A percentile compares a stretch with the other conserved stretches of the same genome.
Evolutionary conservation across 2,329 filamentous ascomycete species (phyloP).

Genomic region (Emergomyces pasteurianus): DNA sequence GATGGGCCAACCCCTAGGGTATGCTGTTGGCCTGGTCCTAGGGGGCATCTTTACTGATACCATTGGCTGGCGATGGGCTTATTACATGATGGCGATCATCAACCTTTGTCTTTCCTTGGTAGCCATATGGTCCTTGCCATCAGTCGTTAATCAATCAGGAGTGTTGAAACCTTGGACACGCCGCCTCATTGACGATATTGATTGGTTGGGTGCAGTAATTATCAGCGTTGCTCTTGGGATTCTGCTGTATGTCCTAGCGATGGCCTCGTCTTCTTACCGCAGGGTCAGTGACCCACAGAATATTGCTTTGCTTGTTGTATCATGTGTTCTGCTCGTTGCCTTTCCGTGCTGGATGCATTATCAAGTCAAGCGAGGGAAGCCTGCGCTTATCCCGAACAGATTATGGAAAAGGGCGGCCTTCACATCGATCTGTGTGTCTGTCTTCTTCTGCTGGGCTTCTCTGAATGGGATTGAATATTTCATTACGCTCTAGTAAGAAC

Average conservation of each 20-base stretch:
- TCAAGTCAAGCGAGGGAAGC: conserved; percentile 15
- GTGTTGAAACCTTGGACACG: conserved; percentile 14
- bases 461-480: conserved; percentile 9
- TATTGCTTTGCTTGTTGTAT: conserved; percentile 19
- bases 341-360: conserved; percentile 17
- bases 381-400: neutral
- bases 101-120: conserved; percentile 26
- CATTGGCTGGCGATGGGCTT: conserved; percentile 24
- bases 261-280: conserved; percentile 9
- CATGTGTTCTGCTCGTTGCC: conserved; percentile 16
- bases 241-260: conserved; percentile 35
- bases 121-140: conserved; percentile 28
- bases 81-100: conserved; percentile 34
- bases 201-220: conserved; percentile 38
- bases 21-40: conserved; percentile 33
- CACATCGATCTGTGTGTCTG: conserved; percentile 20
- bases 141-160: conserved; percentile 11
- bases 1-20: conserved; percentile 35
- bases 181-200: conserved; percentile 31
- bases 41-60: conserved; percentile 35
- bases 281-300: conserved; percentile 11
- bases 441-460: conserved; percentile 22
- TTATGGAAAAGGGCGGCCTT: conserved; percentile 24
- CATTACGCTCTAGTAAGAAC: neutral
- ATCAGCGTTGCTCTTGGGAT: conserved; percentile 35